Evolutionary conservation across 352 stramenopile genomes (phyloP).

Genomic region (Phytophthora syringae): DNA sequence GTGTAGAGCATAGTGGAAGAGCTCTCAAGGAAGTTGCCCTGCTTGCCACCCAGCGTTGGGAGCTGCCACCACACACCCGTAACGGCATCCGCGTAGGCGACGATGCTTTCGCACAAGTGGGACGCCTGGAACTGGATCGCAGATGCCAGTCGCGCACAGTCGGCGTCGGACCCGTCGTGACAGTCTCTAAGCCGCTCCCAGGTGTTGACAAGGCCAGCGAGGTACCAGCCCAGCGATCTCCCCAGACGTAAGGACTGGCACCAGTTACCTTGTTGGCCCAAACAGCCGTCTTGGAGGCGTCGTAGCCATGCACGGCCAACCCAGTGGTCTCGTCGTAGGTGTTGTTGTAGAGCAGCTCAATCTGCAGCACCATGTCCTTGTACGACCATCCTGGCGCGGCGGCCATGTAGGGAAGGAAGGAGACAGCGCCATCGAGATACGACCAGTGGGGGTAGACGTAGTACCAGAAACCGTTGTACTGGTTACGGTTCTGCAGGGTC

Average conservation of each 20-base stretch:
- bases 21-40: constrained; percentile 39
- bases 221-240: constrained; percentile 36
- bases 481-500: constrained; percentile 31
- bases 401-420: constrained; percentile 39
- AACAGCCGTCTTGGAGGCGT: constrained; percentile 32
- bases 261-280: constrained; percentile 36
- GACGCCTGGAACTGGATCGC: constrained; percentile 26
- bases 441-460: constrained; percentile 40
- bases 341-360: constrained; percentile 33
- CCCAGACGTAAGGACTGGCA: constrained; percentile 32
- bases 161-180: constrained; percentile 5
- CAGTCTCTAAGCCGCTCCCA: constrained; percentile 30
- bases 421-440: constrained; percentile 36
- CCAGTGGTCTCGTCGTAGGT: constrained; percentile 28
- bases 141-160: constrained; percentile 10
- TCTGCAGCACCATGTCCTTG: constrained; percentile 35
- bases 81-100: constrained; percentile 18
- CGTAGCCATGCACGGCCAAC: constrained; percentile 31
- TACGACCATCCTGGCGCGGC: constrained; percentile 31
- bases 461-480: constrained; percentile 40
- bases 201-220: constrained; percentile 32
- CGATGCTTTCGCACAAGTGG: constrained; percentile 27
- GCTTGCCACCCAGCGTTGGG: constrained; percentile 25
- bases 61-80: constrained; percentile 39
- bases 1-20: constrained; percentile 41